Evolutionary conservation across 495 filamentous ascomycete species (phyloP), one percentile per base, ranked within the genome.

Genomic region (Aspergillus haitiensis): DNA sequence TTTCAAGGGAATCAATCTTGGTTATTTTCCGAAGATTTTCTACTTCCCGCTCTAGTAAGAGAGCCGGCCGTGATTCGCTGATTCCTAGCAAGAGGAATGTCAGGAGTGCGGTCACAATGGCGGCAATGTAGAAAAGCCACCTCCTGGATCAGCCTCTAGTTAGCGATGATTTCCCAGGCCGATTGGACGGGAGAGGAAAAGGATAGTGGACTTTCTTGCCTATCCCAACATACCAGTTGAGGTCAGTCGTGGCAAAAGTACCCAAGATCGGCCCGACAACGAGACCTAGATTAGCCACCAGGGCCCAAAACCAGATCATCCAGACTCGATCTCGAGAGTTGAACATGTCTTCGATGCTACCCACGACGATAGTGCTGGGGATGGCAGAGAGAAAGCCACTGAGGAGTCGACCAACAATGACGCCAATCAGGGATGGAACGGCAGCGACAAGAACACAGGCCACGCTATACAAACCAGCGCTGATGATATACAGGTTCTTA

Each of bases 301-400:
- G 65, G 21, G 73, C 73, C 80, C 80, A 83, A 7, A 70, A 59
- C 58, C 75, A 81, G 15, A 83, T 68, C 48, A 81, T 64, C 76
- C 78, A 83, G 12, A 82, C 74, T 7, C 81, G 71, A 31, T 66
- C 70, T 59, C 69, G 68, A 4, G 73, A 71, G 55, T 80, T 75
- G 67, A 75, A 82, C 66, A 83, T 75, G 55, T 83, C 80, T 58
- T 84, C 81, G 52, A 84, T 77, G 46, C 76, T 81, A 9, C 82
- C 80, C 0, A 76, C 73, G 9, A 81, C 74, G 1, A 84, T 74
- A 12, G 80, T 77, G 0, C 77, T 74, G 7, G 81, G 82, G 3
- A 83, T 73, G 13, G 81, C 78, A 0, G 80, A 82, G 18, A 81
- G 63, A 7, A 80, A 56, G 0, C 81, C 82, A 10, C 77, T 74